Conservation (phyloP, 2,329 filamentous ascomycete species). For the Metarhizium anisopliae region DNA sequence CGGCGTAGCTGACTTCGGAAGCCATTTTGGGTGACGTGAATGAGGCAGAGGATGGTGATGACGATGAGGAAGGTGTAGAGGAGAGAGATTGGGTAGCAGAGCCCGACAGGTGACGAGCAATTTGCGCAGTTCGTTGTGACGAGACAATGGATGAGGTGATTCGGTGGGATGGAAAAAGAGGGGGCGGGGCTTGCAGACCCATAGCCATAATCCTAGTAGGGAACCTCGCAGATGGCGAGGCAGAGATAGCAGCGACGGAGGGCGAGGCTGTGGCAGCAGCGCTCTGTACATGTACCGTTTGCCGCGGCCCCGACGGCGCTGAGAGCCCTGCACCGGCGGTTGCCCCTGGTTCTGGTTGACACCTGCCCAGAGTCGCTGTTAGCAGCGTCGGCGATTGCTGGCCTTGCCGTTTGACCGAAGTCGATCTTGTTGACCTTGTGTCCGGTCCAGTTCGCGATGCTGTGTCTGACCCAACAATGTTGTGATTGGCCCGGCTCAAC, state of each 20-base stretch:
- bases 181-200: constrained; percentile 27
- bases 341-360: neutral
- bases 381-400: neutral
- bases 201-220: constrained; percentile 8
- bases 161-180: constrained; percentile 22
- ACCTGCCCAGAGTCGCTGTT: neutral
- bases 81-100: constrained; percentile 8
- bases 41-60: constrained; percentile 12
- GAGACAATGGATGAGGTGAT: constrained; percentile 33
- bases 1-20: constrained; percentile 49
- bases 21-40: constrained; percentile 35
- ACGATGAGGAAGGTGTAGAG: constrained; percentile 1
- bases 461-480: constrained; percentile 1
- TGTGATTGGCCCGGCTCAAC: constrained; percentile 8
- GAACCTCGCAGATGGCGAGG: neutral
- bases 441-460: neutral
- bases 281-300: too few species aligned
- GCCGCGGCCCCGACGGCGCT: neutral
- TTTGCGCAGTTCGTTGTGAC: constrained; percentile 41
- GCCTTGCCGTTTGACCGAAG: neutral
- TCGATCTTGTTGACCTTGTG: neutral
- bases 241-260: neutral
- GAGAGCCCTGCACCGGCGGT: neutral
- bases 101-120: constrained; percentile 45
- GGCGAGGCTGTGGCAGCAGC: too few species aligned